Evolutionary conservation across 2,329 filamentous ascomycete genomes (phyloP), one percentile per base, ranked within the genome.

Genomic region (Aspergillus luchuensis): DNA sequence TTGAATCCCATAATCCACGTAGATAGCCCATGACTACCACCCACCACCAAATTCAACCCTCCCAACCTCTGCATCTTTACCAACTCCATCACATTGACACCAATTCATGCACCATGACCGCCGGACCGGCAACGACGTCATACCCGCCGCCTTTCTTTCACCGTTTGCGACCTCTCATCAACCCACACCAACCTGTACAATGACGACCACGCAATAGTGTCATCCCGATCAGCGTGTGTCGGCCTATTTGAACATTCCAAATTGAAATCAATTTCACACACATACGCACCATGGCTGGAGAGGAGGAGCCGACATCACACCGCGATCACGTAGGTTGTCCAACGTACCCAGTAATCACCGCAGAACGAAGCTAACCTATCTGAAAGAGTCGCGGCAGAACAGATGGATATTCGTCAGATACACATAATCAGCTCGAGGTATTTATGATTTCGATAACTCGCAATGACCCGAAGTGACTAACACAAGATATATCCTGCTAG

Each of bases 341-440:
- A 50, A 55, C 43, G 25, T 21, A 64, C 58, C 30, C 54, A 4
- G 1, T 11, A 56, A 30, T 10, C 17, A 17, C 19, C 25, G 41
- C 48, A 13, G 33, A 36, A 36, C 25, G 38, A 23, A 57, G 41
- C 58, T 64, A 53, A 63, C 58, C 54, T 39, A 23, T 49, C 38
- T 39, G 45, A 53, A 76, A 76, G 72, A 66, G 59, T 45, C 61
- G 70, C 63, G 76, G 71, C 57, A 66, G 64, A 49, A 67, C 64
- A 23, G 76, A 73, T 53, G 75, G 79, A 38, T 36, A 36, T 6
- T 36, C 33, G 0, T 60, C 65, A 11, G 75, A 76, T n/a, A 49
- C 59, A 4, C 71, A 72, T 50, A 70, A 74, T 50, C 73, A 74
- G 41, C 66, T 78, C 36, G 76, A 79, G 68, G 76, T 74, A 69